Base-by-base conservation (phyloP, 768 basidiomycete species). In the Epithele typhae region DNA sequence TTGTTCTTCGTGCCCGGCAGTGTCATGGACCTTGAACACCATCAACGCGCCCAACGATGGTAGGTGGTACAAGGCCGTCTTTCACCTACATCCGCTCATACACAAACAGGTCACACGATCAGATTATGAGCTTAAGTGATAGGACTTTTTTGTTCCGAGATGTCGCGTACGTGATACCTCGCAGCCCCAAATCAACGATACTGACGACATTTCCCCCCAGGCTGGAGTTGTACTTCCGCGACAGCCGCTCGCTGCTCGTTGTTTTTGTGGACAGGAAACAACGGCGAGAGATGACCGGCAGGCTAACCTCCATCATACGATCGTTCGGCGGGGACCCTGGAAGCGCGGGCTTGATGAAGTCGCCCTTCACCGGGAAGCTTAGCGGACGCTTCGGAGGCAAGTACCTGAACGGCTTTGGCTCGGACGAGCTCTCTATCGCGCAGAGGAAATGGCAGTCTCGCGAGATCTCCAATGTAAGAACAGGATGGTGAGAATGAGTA, bases 161-260 rank as follows among this genome's bases (percentile, higher is more conserved):
- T 59, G 90, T 95, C 12, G 92, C 82, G 88, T 92, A 59, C 70
- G 88, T 70, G 3, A 24, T 25, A 12, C 34, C 15, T 14, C 32
- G 14, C 9, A 11, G 22, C 15, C 37, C 43, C n/a, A 46, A 40
- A 25, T 36, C 35, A 19, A 36, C 17, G 35, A 36, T 9, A n/a
- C n/a, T n/a, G 30, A 32, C 9, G 30, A 9, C 15, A 9, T 38
- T 27, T 10, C 7, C 12, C 37, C 30, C 5, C 21, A 93, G 91
- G 0, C 71, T 96, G 14, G 94, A 97, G 62, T 75, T 97, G 9
- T 95, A 94, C 67, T 92, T 96, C 73, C 85, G 82, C 56, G 94
- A 97, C 57, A 92, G 90, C 55, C 81, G 90, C 6, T 93, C 90
- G 14, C 69, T 96, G 37, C 71, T 97, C 18, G 73, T 91, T 24